These are phyloP conservation scores for Vinca major DNA, from an alignment of 305 asterid genomes.

Conservation along the genomic window DNA sequence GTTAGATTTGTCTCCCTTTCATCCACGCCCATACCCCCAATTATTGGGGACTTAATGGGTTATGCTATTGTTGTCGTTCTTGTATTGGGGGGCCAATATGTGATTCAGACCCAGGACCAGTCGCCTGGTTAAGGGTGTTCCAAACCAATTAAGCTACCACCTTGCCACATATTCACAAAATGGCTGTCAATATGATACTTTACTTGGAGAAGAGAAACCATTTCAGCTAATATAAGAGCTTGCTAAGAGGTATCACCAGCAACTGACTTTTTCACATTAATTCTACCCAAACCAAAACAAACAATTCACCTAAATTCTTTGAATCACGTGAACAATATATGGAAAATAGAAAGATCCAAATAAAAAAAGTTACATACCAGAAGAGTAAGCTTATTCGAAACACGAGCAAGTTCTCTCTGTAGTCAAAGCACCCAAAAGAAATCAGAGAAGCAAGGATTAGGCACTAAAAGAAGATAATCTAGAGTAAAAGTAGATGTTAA, in stretches of 20 bases:
- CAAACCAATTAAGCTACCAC: no score
- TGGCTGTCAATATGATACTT: neutral
- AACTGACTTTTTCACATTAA: neutral
- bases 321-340: neutral
- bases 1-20: no score
- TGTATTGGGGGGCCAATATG: no score
- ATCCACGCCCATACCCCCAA: no score
- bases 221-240: no score
- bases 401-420: conserved; percentile 63
- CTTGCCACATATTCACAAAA: no score
- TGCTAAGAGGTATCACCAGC: neutral
- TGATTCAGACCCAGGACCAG: no score
- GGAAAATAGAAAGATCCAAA: neutral
- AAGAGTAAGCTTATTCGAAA: conserved; percentile 42
- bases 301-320: neutral
- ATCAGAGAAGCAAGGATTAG: neutral
- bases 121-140: no score
- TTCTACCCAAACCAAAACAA: neutral
- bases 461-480: neutral
- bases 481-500: neutral
- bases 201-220: neutral
- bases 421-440: neutral
- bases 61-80: no score
- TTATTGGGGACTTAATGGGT: no score
- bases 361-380: conserved; percentile 33